These are phyloP conservation scores for Magnusiomyces fungicola DNA, from an alignment of 1,139 yeast species.

Conservation along the genomic window DNA sequence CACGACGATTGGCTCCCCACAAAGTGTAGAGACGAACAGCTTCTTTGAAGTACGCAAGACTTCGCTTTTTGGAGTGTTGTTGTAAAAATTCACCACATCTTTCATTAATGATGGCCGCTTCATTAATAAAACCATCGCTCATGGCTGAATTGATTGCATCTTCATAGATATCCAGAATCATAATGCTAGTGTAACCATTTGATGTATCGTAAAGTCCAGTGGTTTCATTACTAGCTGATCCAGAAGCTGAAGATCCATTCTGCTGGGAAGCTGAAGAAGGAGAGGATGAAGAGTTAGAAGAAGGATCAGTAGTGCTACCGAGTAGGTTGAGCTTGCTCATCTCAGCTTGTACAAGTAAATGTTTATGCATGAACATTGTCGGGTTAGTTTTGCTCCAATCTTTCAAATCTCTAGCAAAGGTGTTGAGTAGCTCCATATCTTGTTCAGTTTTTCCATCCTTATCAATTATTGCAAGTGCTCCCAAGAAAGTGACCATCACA, in stretches of 20 bases:
- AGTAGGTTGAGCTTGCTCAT: constrained; percentile 19
- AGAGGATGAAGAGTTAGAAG: neutral
- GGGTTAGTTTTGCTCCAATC: constrained; percentile 38
- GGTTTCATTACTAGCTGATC: neutral
- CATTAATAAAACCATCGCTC: constrained; percentile 33
- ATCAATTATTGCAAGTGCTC: constrained; percentile 27
- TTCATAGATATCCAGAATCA: constrained; percentile 42
- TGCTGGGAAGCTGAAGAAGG: neutral
- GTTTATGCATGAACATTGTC: constrained; percentile 35
- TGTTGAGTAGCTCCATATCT: constrained; percentile 19
- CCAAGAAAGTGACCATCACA: constrained; percentile 27
- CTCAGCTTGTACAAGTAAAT: constrained; percentile 35
- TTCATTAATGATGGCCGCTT: constrained; percentile 40
- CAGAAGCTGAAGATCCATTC: neutral
- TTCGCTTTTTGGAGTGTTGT: constrained; percentile 27
- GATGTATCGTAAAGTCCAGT: neutral
- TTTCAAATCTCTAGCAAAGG: constrained; percentile 27
- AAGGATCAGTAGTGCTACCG: neutral
- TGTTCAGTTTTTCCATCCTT: constrained; percentile 18
- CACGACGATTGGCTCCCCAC: constrained; percentile 33
- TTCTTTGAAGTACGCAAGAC: constrained; percentile 26
- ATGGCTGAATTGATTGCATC: constrained; percentile 40
- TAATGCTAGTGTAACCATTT: constrained; percentile 30
- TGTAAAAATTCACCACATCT: constrained; percentile 44
- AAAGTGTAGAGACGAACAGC: constrained; percentile 28